A percentile compares a stretch with the other conserved stretches of the same genome.
Conservation (phyloP, 164 flowering plant genomes). For the Chimonanthus salicifolius region DNA sequence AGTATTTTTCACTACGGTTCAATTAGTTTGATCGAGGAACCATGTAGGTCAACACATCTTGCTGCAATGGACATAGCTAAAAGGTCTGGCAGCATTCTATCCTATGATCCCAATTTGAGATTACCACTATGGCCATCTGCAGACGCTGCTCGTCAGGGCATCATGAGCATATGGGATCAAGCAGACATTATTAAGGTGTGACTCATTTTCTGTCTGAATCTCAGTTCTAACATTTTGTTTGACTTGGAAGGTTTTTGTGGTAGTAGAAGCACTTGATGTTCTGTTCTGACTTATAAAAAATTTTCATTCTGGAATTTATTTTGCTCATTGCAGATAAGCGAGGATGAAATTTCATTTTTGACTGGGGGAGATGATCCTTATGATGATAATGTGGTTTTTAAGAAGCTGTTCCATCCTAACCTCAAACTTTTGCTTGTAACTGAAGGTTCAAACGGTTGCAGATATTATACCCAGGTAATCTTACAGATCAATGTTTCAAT, state of each 20-base stretch:
- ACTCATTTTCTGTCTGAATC: not conserved
- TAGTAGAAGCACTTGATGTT: not conserved
- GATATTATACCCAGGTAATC: constrained; percentile 68
- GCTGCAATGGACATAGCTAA: constrained; percentile 67
- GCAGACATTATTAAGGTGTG: constrained; percentile 70
- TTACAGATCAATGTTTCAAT: not conserved
- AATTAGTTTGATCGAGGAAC: constrained; percentile 71
- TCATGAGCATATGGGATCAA: constrained; percentile 73
- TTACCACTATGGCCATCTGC: constrained; percentile 73
- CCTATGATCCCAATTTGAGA: constrained; percentile 77
- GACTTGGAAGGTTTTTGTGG: not conserved
- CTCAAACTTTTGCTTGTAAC: constrained; percentile 67
- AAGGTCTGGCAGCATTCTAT: constrained; percentile 52
- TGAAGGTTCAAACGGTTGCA: constrained; percentile 66
- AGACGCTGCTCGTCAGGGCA: constrained; percentile 56
- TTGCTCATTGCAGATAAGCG: constrained; percentile 44
- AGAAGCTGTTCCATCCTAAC: constrained; percentile 60
- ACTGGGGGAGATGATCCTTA: constrained; percentile 64
- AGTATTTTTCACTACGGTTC: constrained; percentile 75
- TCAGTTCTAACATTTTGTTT: not conserved
- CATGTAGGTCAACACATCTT: constrained; percentile 63
- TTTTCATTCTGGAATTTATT: constrained; percentile 4
- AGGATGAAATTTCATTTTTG: constrained; percentile 65
- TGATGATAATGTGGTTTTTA: constrained; percentile 63
- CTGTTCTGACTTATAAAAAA: not conserved